Evolutionary conservation across 1,284 basidiomycete species (phyloP), one percentile per base, ranked within the genome.

Genomic region (Ceratobasidium sp.): DNA sequence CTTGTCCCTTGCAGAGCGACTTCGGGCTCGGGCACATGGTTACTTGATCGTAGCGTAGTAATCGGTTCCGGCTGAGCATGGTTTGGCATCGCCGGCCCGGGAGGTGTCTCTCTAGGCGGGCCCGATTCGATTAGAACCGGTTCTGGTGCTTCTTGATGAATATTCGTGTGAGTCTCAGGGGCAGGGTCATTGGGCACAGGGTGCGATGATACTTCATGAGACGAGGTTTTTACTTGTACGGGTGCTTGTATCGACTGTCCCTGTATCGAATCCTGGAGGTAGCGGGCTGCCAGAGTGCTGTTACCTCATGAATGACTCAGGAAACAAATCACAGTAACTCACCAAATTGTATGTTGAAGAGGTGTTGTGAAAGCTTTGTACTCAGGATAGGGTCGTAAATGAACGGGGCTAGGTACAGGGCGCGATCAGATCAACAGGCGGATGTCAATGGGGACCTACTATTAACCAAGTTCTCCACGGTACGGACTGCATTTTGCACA

Each of bases 271-370:
- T 30, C 23, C 14, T 54, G 52, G 16, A 54, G 5, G 30, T 54
- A 30, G 7, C 52, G 52, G 14, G 52, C 52, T 54, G 14, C n/a
- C n/a, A n/a, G n/a, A n/a, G n/a, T n/a, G n/a, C n/a, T n/a, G 2
- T 8, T 13, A 19, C 5, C n/a, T 14, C 4, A 2, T 8, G 8
- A 14, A 13, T 30, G 16, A n/a, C 19, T 46, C n/a, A n/a, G n/a
- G 42, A 6, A 14, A 16, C 1, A 30, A 13, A 7, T n/a, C 13
- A 2, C n/a, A 30, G 30, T 19, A 14, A 13, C 30, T 14, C 4
- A 54, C 52, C 52, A 27, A 33, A n/a, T 7, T 54, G 52, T 9
- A 54, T 13, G 19, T 54, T 30, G 29, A 54, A 54, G 4, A 54
- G 19, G 16, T 54, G 52, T 25, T 54, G 52, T 3, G 52, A 29